Conservation (phyloP, 2,329 filamentous ascomycete species). For the Microcera coccophila region DNA sequence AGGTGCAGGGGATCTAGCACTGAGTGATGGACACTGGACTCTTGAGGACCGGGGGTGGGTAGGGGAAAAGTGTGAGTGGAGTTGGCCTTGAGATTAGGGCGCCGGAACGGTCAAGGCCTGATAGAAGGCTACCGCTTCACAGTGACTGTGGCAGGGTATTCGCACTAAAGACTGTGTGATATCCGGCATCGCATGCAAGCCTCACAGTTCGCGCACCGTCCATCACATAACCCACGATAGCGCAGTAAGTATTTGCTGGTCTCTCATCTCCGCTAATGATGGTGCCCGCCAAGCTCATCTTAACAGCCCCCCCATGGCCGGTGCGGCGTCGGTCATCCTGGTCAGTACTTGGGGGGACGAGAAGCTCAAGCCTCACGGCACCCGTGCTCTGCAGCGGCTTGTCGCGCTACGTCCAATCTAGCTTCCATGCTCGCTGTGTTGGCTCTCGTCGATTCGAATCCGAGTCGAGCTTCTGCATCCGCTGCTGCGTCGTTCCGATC, state of each 20-base stretch:
- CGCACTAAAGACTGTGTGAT: too few species aligned
- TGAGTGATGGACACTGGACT: conserved; percentile 1
- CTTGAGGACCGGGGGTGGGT: conserved; percentile 12
- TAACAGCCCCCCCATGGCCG: conserved; percentile 25
- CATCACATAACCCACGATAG: conserved; percentile 11
- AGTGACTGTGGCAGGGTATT: too few species aligned
- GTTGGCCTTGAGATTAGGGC: conserved; percentile 42
- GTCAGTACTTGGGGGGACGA: conserved; percentile 8
- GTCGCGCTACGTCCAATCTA: conserved; percentile 10
- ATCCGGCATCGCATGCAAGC: too few species aligned
- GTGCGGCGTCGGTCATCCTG: conserved; percentile 25
- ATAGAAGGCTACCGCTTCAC: conserved; percentile 27
- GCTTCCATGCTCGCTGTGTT: not conserved
- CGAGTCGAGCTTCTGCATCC: not conserved
- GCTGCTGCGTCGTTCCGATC: not conserved
- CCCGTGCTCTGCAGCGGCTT: conserved; percentile 11
- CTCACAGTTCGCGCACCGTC: conserved; percentile 2
- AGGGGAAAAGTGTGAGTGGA: conserved; percentile 39
- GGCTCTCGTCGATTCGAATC: not conserved
- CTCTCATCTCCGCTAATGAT: conserved; percentile 31
- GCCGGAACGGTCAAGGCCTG: conserved; percentile 24
- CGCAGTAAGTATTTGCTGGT: conserved; percentile 15
- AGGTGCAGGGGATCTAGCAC: conserved; percentile 23
- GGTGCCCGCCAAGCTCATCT: conserved; percentile 30
- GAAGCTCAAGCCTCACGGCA: conserved; percentile 9